Percentiles rank a stretch among this genome's conserved stretches.
Evolutionary conservation across 495 filamentous ascomycete genomes (phyloP).

Genomic region (Monascus purpureus): DNA sequence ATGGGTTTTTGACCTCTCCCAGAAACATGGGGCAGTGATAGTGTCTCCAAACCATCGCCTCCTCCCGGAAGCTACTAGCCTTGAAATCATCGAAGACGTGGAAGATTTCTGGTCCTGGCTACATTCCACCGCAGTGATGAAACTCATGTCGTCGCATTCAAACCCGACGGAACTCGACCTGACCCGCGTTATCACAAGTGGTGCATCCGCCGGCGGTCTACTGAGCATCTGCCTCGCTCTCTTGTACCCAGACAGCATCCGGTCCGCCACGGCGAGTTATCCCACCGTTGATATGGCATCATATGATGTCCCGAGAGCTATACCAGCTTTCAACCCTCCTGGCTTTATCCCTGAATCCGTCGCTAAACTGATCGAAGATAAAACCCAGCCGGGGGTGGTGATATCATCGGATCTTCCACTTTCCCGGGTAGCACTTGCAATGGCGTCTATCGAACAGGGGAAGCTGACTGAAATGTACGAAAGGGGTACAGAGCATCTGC

Average conservation of each 20-base stretch:
- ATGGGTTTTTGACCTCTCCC: conserved; percentile 19
- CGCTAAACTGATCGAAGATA: conserved; percentile 4
- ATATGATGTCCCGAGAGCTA: conserved; percentile 1
- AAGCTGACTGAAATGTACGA: conserved; percentile 6
- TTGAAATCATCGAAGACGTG: conserved; percentile 34
- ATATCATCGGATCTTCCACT: conserved; percentile 3
- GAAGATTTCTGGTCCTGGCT: conserved; percentile 39
- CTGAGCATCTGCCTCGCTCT: conserved; percentile 16
- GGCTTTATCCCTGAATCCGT: conserved; percentile 3
- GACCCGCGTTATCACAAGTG: conserved; percentile 12
- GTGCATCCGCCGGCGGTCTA: conserved; percentile 23
- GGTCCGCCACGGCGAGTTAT: conserved; percentile 10
- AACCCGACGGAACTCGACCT: conserved; percentile 14
- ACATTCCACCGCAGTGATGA: conserved; percentile 7
- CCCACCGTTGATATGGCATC: conserved; percentile 8
- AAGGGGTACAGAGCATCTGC: conserved; percentile 6
- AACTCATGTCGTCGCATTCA: conserved; percentile 7
- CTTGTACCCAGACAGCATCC: conserved; percentile 11
- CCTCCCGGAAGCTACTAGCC: conserved; percentile 31
- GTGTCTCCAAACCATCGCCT: conserved; percentile 38
- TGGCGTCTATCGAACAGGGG: conserved; percentile 9
- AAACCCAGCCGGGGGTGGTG: conserved; percentile 4
- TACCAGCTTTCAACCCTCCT: conserved; percentile 2
- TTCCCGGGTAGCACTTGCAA: conserved; percentile 7
- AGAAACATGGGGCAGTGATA: conserved; percentile 22